These are phyloP conservation scores for Flaveria brownii DNA, from an alignment of 129 eudicot genomes.

Conservation along the genomic window DNA sequence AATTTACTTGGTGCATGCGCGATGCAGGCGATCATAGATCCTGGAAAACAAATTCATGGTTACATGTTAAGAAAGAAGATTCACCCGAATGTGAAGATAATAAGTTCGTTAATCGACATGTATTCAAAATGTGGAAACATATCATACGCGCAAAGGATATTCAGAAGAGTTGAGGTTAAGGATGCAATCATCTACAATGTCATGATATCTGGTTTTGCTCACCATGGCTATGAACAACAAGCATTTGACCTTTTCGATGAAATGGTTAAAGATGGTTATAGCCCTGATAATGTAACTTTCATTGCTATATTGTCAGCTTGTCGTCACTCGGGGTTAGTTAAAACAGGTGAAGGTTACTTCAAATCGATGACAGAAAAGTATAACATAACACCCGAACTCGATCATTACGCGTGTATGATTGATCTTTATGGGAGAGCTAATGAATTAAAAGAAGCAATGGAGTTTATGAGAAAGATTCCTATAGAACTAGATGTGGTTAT, in stretches of 20 bases:
- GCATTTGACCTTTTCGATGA: slow-evolving; percentile 60
- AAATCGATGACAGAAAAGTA: slow-evolving; percentile 58
- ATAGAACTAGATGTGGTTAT: slow-evolving; percentile 64
- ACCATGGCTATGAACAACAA: slow-evolving; percentile 60
- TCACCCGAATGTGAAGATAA: slow-evolving; percentile 44
- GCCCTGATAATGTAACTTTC: slow-evolving; percentile 69
- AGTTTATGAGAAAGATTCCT: slow-evolving; percentile 60
- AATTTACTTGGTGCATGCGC: slow-evolving; percentile 69
- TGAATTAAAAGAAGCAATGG: slow-evolving; percentile 55
- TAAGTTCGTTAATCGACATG: slow-evolving; percentile 70
- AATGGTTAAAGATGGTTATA: slow-evolving; percentile 42
- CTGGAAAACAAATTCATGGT: slow-evolving; percentile 79
- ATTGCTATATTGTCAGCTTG: slow-evolving; percentile 82
- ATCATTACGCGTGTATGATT: slow-evolving; percentile 90
- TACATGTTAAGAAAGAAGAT: slow-evolving; percentile 44
- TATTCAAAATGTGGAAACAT: slow-evolving; percentile 85
- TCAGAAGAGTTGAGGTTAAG: slow-evolving; percentile 31
- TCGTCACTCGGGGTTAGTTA: slow-evolving; percentile 73
- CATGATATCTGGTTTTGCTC: slow-evolving; percentile 90
- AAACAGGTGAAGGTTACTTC: slow-evolving; percentile 69
- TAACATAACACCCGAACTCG: slow-evolving; percentile 61
- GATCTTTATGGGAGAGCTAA: slow-evolving; percentile 85
- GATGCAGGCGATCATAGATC: slow-evolving; percentile 55
- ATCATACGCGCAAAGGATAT: slow-evolving; percentile 52
- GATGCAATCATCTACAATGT: slow-evolving; percentile 72